Evolutionary conservation across 1,284 basidiomycete species (phyloP).

Genomic region (Tilletiopsis washingtonensis): DNA sequence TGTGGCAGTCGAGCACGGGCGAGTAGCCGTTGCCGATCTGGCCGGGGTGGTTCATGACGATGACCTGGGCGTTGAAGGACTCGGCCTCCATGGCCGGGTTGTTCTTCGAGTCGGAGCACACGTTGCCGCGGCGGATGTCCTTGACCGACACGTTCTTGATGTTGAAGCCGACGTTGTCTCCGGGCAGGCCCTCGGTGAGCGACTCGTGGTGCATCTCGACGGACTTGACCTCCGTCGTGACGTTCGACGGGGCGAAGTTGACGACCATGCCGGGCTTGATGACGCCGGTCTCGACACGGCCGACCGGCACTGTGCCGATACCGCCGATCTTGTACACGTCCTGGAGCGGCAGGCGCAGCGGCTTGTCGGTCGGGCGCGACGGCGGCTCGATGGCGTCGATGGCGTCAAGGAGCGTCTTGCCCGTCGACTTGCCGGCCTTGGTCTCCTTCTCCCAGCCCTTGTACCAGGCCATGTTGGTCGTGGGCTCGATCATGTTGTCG

Average conservation of each 20-base stretch:
- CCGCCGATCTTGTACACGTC: slow-evolving; percentile 99
- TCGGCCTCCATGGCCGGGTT: slow-evolving; percentile 98
- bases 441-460: slow-evolving; percentile 69
- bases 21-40: slow-evolving; percentile 98
- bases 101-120: slow-evolving; percentile 98
- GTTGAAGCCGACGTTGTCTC: slow-evolving; percentile 96
- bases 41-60: slow-evolving; percentile 99
- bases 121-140: slow-evolving; percentile 99
- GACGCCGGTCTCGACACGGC: slow-evolving; percentile 99
- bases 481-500: slow-evolving; percentile 97
- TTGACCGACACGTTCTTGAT: slow-evolving; percentile 98
- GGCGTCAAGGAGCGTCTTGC: slow-evolving; percentile 98
- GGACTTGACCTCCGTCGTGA: slow-evolving; percentile 99
- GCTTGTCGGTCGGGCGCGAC: slow-evolving; percentile 92
- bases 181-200: slow-evolving; percentile 85
- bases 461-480: slow-evolving; percentile 90
- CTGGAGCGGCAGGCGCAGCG: slow-evolving; percentile 99
- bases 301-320: slow-evolving; percentile 99
- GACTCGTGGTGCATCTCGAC: slow-evolving; percentile 99
- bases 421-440: slow-evolving; percentile 85
- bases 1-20: slow-evolving; percentile 99
- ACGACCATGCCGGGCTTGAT: slow-evolving; percentile 99
- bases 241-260: slow-evolving; percentile 90
- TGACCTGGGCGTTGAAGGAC: slow-evolving; percentile 99
- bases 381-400: slow-evolving; percentile 99